These are phyloP conservation scores for Mikania micrantha DNA, from an alignment of 129 eudicot species.

Conservation along the genomic window DNA sequence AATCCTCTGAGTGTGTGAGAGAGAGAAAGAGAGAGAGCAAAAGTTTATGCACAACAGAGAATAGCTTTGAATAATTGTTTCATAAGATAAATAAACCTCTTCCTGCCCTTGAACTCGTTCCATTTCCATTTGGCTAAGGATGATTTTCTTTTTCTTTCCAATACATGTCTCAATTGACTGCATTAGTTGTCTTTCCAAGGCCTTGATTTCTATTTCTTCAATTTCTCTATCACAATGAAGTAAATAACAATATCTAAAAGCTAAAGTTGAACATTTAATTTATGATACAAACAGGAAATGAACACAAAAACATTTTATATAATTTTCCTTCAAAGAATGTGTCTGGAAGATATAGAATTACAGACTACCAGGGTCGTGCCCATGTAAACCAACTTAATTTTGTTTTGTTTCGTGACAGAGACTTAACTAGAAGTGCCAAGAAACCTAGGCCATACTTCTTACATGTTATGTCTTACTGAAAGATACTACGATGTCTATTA, in stretches of 20 bases:
- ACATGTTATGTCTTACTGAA: not conserved
- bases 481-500: not conserved
- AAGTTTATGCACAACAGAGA: not conserved
- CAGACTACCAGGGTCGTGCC: not conserved
- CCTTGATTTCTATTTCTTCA: conserved; percentile 93
- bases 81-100: conserved; percentile 46
- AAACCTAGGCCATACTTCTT: not conserved
- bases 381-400: not conserved
- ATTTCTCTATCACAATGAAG: conserved; percentile 64
- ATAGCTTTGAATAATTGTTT: not conserved
- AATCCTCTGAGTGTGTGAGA: too few species aligned
- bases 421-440: not conserved
- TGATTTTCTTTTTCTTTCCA: conserved; percentile 85
- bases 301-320: conserved; percentile 3
- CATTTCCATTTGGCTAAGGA: conserved; percentile 76
- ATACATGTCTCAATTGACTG: conserved; percentile 95
- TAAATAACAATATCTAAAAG: conserved; percentile 19
- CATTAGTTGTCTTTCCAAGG: conserved; percentile 89
- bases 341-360: not conserved
- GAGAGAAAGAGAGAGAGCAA: too few species aligned
- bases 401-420: conserved; percentile 5
- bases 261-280: not conserved
- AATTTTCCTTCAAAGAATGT: not conserved
- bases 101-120: conserved; percentile 83
- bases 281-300: conserved; percentile 4